phyloP scores from a whole-genome alignment of 768 basidiomycete species.

The Termitomyces sp. region DNA sequence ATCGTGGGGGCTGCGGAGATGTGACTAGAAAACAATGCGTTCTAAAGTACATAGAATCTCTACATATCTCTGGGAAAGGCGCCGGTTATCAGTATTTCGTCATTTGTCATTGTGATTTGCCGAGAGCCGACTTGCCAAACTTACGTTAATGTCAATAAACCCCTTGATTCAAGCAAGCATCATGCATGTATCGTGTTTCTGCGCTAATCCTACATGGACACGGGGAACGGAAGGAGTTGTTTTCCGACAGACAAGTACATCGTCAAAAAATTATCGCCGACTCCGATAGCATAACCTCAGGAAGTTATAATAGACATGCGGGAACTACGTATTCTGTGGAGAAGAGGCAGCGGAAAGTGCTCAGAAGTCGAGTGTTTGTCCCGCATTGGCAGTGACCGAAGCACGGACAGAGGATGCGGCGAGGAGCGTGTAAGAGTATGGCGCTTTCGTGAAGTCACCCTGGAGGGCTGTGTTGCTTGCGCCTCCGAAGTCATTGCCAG shows the following conservation, averaged over 20 bases:
- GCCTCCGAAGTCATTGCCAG: conserved; percentile 33
- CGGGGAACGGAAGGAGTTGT: neutral
- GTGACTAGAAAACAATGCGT: neutral
- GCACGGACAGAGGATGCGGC: conserved; percentile 21
- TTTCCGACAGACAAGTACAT: neutral
- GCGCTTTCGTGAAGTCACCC: conserved; percentile 30
- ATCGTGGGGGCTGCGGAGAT: conserved; percentile 5
- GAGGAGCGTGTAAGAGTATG: conserved; percentile 30
- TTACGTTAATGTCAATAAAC: neutral
- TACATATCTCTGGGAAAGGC: neutral
- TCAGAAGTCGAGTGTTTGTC: conserved; percentile 28
- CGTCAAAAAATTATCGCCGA: neutral
- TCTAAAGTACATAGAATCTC: conserved; percentile 2
- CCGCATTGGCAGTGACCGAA: conserved; percentile 25
- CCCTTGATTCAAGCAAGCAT: neutral
- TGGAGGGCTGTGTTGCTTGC: conserved; percentile 26
- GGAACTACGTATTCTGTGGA: neutral
- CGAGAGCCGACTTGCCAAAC: neutral
- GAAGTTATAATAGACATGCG: neutral
- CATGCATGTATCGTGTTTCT: neutral
- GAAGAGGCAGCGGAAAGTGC: neutral
- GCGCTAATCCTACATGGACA: neutral
- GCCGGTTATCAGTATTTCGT: neutral
- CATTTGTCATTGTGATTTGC: neutral
- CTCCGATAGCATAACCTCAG: neutral